Evolutionary conservation across 2,329 filamentous ascomycete genomes (phyloP).

Genomic region (Aspergillus latus): DNA sequence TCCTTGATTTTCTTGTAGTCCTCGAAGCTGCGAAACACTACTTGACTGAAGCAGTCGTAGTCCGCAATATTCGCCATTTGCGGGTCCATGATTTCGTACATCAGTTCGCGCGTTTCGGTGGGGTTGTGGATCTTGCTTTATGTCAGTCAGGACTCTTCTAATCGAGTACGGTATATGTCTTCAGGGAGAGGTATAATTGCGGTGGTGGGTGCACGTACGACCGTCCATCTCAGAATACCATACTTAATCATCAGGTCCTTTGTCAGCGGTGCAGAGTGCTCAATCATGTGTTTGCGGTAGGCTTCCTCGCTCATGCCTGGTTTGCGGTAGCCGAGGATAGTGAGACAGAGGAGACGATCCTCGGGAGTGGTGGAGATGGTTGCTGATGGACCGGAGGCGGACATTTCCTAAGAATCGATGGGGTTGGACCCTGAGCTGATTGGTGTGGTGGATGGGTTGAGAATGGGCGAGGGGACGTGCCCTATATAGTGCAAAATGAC

Average conservation of each 20-base stretch:
- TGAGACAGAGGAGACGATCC: constrained; percentile 43
- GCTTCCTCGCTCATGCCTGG: constrained; percentile 51
- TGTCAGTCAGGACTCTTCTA: background rate
- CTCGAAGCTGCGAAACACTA: constrained; percentile 47
- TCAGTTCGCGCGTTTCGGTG: constrained; percentile 37
- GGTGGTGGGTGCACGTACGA: constrained; percentile 27
- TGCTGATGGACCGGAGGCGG: constrained; percentile 1
- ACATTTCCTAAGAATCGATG: background rate
- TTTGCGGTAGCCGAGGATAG: constrained; percentile 51
- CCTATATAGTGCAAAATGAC: constrained; percentile 4
- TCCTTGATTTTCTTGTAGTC: constrained; percentile 51
- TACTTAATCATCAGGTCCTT: constrained; percentile 53
- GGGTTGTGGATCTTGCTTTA: constrained; percentile 45
- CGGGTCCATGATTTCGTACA: constrained; percentile 45
- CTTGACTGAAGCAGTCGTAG: constrained; percentile 53
- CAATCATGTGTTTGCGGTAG: constrained; percentile 50
- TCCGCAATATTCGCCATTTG: constrained; percentile 53
- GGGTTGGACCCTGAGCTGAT: background rate
- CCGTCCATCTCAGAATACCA: constrained; percentile 49
- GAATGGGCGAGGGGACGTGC: background rate
- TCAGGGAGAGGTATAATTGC: too few relatives aligned
- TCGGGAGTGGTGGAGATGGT: background rate
- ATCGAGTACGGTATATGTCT: background rate
- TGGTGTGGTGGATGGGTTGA: background rate
- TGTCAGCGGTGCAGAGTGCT: constrained; percentile 49